These are phyloP conservation scores for Centrapalus pauciflorus DNA, from an alignment of 129 eudicot species.

Conservation along the genomic window DNA sequence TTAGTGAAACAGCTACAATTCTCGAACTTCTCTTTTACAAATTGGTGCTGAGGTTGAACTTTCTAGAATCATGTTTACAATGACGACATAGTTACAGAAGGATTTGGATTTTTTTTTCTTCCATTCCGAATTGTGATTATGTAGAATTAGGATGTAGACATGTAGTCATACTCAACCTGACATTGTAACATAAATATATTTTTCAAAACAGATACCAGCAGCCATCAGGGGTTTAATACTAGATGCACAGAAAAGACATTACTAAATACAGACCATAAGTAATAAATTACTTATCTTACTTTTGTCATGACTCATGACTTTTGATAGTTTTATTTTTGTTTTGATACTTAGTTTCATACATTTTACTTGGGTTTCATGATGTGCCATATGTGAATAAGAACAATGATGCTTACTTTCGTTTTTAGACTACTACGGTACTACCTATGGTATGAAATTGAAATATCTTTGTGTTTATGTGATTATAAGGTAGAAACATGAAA, in stretches of 20 bases:
- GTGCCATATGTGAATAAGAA: no score
- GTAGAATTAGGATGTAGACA: slow-evolving; percentile 3
- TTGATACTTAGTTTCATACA: no score
- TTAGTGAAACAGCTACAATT: not conserved
- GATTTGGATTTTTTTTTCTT: not conserved
- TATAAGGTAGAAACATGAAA: no score
- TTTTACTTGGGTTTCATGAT: no score
- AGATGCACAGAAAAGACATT: not conserved
- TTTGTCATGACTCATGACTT: no score
- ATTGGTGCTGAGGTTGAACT: not conserved
- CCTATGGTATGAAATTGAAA: no score
- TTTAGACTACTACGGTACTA: no score
- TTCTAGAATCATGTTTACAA: not conserved
- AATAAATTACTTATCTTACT: no score
- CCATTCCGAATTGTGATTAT: not conserved
- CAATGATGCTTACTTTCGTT: no score
- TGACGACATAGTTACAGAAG: not conserved
- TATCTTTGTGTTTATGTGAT: no score
- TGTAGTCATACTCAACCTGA: not conserved
- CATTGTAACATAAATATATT: not conserved
- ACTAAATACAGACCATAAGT: not conserved
- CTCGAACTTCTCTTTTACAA: not conserved
- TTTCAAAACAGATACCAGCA: not conserved
- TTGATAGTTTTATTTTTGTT: no score
- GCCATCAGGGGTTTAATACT: not conserved